Base-by-base conservation (phyloP, 148 eudicot species). In the Arbutus unedo region DNA sequence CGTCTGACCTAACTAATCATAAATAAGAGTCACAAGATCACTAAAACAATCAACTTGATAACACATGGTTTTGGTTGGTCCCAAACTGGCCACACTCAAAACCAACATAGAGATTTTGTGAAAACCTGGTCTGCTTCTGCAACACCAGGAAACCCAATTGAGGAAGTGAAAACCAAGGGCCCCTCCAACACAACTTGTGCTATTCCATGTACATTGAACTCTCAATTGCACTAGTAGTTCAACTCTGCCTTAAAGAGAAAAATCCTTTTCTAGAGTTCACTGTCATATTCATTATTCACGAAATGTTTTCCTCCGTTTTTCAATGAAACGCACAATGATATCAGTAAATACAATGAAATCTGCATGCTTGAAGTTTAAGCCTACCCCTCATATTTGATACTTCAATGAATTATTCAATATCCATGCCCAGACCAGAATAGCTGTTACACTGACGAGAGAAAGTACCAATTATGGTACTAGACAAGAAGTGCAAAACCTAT, bases 221-320 rank as follows among this genome's bases (percentile, higher is more conserved):
- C 71, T 43, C 71, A 10, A 66, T 64, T 23, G 71, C 71, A 13
- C 71, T 66, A 66, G 23, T 66, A 25, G 71, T 66, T 66, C 71
- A 66, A 66, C 71, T 60, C 31, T 25, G 21, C 25, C 70, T 3
- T 8, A 66, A 66, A 43, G 71, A 25, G 31, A 16, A 6, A 25
- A 25, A 66, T 25, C 43, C 3, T 66, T 10, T 25, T 66, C 43
- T 25, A 66, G 43, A 3, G 10, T 4, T 25, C 71, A 66, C 15
- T 25, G 13, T 14, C 11, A 64, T 23, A 66, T 25, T 25, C 43
- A 25, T 6, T 23, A 66, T 25, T 25, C 43, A 25, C 16, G 23
- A 31, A 25, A 66, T 11, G 43, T 31, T 66, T 66, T 66, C 44
- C 71, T 66, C 43, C 43, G 23, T 38, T 25, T 11, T 66, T 66